Percentiles rank a stretch among this genome's conserved stretches.
Conservation (phyloP, 306 rosid genomes). For the Quercus wislizeni region DNA sequence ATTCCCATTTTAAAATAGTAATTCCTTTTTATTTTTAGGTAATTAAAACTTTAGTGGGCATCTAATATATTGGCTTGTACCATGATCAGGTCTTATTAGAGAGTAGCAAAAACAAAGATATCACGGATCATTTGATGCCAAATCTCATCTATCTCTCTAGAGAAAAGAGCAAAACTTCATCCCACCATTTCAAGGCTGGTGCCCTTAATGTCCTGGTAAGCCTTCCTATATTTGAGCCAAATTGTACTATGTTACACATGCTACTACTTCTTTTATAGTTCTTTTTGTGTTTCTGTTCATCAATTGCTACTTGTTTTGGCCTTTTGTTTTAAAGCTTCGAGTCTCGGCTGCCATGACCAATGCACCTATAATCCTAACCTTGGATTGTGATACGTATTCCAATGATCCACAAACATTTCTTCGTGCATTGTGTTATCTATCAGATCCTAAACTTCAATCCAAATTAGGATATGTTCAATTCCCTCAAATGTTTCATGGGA, state of each 20-base stretch:
- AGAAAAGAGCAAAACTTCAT: conserved; percentile 27
- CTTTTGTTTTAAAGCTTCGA: conserved; percentile 30
- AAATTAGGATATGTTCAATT: conserved; percentile 32
- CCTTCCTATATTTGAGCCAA: neutral
- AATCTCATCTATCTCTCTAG: conserved; percentile 45
- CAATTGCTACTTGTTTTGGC: neutral
- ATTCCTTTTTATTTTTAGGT: too few species aligned
- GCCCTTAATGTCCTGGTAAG: conserved; percentile 49
- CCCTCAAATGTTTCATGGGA: conserved; percentile 36
- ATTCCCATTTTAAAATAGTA: too few species aligned
- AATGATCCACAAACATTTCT: conserved; percentile 39
- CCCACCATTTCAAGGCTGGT: conserved; percentile 51
- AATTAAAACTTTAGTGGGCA: too few species aligned
- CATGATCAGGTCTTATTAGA: conserved; percentile 32
- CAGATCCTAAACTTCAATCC: conserved; percentile 10
- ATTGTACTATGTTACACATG: neutral
- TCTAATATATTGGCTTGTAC: neutral
- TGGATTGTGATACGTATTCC: conserved; percentile 43
- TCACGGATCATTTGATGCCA: conserved; percentile 23
- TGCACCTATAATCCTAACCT: conserved; percentile 37
- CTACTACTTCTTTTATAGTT: neutral
- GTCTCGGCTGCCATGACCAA: conserved; percentile 48
- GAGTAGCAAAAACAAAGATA: conserved; percentile 24
- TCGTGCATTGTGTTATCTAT: conserved; percentile 37
- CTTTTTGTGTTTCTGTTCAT: neutral